Percentiles rank a stretch among this genome's conserved stretches.
These are phyloP conservation scores for Westerdykella ornata DNA, from an alignment of 2,329 filamentous ascomycete species.

Conservation along the genomic window DNA sequence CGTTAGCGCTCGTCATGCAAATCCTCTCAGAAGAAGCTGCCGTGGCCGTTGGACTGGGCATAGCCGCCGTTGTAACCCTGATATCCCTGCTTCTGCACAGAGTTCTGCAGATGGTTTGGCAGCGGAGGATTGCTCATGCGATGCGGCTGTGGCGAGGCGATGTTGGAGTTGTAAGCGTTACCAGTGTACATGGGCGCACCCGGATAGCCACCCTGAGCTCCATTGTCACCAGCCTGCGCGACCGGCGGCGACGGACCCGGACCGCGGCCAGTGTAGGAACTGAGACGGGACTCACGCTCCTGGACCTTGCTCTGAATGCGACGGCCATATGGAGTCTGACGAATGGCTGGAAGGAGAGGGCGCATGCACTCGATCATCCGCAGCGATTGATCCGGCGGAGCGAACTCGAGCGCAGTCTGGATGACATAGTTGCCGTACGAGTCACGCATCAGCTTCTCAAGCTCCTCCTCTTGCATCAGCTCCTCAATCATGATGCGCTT, in stretches of 20 bases:
- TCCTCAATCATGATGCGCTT: constrained; percentile 81
- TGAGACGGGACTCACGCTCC: constrained; percentile 44
- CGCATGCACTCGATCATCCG: constrained; percentile 78
- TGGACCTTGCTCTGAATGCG: constrained; percentile 85
- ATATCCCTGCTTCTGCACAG: constrained; percentile 38
- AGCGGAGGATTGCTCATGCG: constrained; percentile 35
- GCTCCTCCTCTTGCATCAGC: constrained; percentile 65
- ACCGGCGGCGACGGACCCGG: constrained; percentile 24
- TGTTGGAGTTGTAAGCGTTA: constrained; percentile 30
- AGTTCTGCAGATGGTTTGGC: constrained; percentile 33
- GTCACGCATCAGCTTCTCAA: constrained; percentile 84
- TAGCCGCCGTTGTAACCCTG: constrained; percentile 25
- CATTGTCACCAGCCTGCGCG: constrained; percentile 16
- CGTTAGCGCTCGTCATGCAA: constrained; percentile 29
- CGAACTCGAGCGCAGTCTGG: constrained; percentile 64
- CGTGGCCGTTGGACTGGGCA: constrained; percentile 38
- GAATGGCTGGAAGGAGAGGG: constrained; percentile 75
- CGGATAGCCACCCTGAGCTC: constrained; percentile 17
- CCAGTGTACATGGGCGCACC: constrained; percentile 31
- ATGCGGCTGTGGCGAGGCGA: constrained; percentile 33
- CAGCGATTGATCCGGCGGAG: constrained; percentile 26
- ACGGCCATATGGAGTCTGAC: constrained; percentile 87
- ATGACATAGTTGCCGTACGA: constrained; percentile 97
- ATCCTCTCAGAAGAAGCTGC: constrained; percentile 40
- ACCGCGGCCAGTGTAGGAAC: constrained; percentile 25